Evolutionary conservation across 345 rosid species (phyloP).

Genomic region (Salix arbutifolia): DNA sequence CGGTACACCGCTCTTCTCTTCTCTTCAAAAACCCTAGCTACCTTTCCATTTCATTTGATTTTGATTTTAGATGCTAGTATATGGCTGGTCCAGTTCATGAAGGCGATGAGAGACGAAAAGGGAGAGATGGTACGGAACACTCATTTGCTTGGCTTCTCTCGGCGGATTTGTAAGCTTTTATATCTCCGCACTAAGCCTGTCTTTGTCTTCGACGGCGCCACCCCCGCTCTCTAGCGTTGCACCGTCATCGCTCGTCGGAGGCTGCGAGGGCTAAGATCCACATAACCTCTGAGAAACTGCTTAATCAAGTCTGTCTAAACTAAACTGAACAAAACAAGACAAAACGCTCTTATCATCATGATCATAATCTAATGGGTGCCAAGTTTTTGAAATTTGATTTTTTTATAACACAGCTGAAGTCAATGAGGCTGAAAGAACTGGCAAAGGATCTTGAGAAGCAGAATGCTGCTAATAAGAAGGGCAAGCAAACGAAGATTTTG

Average conservation of each 20-base stretch:
- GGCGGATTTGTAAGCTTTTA: too few relatives aligned
- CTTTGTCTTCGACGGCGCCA: too few relatives aligned
- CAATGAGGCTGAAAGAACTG: conserved; percentile 71
- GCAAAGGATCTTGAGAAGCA: conserved; percentile 68
- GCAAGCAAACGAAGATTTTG: conserved; percentile 30
- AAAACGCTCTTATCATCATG: background rate
- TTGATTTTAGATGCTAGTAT: too few relatives aligned
- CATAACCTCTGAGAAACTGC: conserved; percentile 89
- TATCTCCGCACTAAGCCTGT: too few relatives aligned
- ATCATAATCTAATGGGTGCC: background rate
- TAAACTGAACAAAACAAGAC: too few relatives aligned
- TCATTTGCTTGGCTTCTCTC: too few relatives aligned
- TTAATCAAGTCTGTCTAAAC: conserved; percentile 49
- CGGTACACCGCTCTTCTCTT: conserved; percentile 38
- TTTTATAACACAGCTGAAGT: conserved; percentile 48
- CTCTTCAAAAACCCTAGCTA: background rate
- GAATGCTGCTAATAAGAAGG: conserved; percentile 23
- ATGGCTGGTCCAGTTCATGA: too few relatives aligned
- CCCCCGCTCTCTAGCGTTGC: conserved; percentile 84
- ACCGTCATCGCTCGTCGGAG: conserved; percentile 82
- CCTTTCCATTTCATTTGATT: too few relatives aligned
- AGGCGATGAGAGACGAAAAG: too few relatives aligned
- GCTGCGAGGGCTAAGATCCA: conserved; percentile 84
- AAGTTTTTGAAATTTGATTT: background rate
- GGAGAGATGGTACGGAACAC: too few relatives aligned